A percentile compares a stretch with the other conserved stretches of the same genome.
Evolutionary conservation across 352 stramenopile species (phyloP).

Genomic region (Phytopythium chamaehyphon): DNA sequence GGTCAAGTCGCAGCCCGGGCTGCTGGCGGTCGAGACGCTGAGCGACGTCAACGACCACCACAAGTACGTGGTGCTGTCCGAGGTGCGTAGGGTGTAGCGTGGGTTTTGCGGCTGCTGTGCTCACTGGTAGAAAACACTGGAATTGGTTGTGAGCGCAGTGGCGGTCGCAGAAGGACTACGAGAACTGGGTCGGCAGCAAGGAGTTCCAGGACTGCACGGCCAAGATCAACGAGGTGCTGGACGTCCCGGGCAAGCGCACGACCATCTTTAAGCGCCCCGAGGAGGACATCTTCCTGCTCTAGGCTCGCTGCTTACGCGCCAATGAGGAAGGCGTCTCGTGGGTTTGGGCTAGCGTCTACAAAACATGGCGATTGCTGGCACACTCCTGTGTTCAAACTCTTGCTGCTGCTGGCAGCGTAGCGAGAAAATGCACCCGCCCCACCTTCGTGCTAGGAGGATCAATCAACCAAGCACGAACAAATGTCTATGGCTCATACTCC

Average conservation of each 20-base stretch:
- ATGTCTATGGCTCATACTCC: no score
- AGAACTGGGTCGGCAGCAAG: constrained; percentile 71
- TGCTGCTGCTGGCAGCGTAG: no score
- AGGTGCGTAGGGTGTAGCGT: constrained; percentile 29
- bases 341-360: no score
- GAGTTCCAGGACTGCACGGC: constrained; percentile 77
- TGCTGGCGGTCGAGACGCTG: constrained; percentile 80
- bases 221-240: constrained; percentile 85
- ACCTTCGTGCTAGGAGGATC: no score
- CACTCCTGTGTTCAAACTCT: no score
- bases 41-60: constrained; percentile 82
- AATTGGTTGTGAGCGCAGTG: constrained; percentile 32
- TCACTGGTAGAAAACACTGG: no score
- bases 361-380: no score
- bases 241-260: constrained; percentile 81
- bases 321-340: neutral
- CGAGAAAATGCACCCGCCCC: no score
- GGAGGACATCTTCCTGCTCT: constrained; percentile 86
- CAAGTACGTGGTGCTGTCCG: constrained; percentile 84
- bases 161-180: constrained; percentile 77
- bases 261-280: constrained; percentile 79
- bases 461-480: no score
- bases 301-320: constrained; percentile 1
- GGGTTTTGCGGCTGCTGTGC: neutral
- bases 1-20: constrained; percentile 64